Conservation (phyloP, 2,329 filamentous ascomycete genomes). For the Dactylella cylindrospora region DNA sequence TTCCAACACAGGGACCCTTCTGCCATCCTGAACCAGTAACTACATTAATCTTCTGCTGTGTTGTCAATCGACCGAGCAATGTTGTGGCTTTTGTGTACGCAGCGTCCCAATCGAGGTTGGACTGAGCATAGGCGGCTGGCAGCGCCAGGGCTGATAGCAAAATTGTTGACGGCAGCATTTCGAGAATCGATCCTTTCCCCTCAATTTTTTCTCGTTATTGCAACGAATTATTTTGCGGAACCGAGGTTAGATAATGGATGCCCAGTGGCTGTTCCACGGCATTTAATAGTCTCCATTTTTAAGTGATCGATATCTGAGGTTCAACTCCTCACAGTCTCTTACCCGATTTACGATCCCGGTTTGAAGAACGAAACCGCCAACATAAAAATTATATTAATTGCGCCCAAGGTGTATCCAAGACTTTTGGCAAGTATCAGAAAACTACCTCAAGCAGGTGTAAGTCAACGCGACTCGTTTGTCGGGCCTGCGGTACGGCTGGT, state of each 20-base stretch:
- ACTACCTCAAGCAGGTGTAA: constrained; percentile 40
- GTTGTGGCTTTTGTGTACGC: constrained; percentile 74
- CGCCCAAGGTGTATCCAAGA: constrained; percentile 31
- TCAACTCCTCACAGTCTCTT: no score
- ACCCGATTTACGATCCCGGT: no score
- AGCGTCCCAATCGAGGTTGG: constrained; percentile 63
- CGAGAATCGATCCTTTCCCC: no score
- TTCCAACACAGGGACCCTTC: constrained; percentile 48
- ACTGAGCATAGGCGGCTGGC: constrained; percentile 33
- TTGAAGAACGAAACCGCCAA: no score
- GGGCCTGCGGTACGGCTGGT: constrained; percentile 25
- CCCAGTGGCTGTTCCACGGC: no score
- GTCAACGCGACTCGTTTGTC: no score
- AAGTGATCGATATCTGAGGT: no score
- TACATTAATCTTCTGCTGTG: constrained; percentile 89
- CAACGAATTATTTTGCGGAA: no score
- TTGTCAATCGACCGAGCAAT: constrained; percentile 80
- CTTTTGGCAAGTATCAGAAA: constrained; percentile 43
- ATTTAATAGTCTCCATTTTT: no score
- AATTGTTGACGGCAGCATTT: constrained; percentile 34
- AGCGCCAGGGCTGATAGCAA: constrained; percentile 14
- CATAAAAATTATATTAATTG: no score
- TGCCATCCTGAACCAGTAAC: constrained; percentile 83
- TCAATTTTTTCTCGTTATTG: no score
- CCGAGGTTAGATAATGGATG: no score